Evolutionary conservation across 2,329 filamentous ascomycete species (phyloP).

Genomic region (Metarhizium guizhouense): DNA sequence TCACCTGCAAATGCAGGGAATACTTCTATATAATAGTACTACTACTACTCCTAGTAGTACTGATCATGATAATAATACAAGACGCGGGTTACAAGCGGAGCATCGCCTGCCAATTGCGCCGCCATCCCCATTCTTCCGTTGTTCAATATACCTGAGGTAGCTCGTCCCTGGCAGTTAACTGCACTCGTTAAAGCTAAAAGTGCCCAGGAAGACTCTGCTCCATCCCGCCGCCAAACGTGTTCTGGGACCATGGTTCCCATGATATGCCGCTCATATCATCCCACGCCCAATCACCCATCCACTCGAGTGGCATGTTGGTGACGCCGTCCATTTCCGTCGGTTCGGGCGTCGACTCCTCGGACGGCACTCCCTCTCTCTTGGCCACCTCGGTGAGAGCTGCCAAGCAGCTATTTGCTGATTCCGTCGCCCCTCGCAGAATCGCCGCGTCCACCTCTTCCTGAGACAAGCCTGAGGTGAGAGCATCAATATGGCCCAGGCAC

Average conservation of each 20-base stretch:
- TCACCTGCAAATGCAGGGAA: no score
- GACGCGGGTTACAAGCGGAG: no score
- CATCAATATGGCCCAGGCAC: constrained; percentile 23
- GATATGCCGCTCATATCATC: constrained; percentile 13
- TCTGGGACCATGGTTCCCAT: constrained; percentile 7
- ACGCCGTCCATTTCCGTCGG: constrained; percentile 5
- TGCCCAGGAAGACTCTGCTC: neutral
- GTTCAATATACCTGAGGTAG: no score
- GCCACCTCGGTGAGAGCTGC: constrained; percentile 25
- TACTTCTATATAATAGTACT: no score
- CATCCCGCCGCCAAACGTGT: neutral
- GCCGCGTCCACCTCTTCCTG: constrained; percentile 21
- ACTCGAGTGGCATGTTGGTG: constrained; percentile 12
- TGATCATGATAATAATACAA: no score
- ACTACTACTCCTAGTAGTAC: no score
- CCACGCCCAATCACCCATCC: constrained; percentile 19
- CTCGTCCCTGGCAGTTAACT: no score
- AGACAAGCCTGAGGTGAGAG: constrained; percentile 19
- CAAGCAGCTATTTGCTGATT: constrained; percentile 19
- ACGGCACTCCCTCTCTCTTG: constrained; percentile 14
- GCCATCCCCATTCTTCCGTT: no score
- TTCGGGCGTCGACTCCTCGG: constrained; percentile 8
- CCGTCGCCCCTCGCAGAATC: constrained; percentile 18
- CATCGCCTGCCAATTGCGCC: no score
- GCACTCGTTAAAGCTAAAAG: neutral